phyloP scores from a whole-genome alignment of 2,329 filamentous ascomycete species.

The Nemania abortiva region DNA sequence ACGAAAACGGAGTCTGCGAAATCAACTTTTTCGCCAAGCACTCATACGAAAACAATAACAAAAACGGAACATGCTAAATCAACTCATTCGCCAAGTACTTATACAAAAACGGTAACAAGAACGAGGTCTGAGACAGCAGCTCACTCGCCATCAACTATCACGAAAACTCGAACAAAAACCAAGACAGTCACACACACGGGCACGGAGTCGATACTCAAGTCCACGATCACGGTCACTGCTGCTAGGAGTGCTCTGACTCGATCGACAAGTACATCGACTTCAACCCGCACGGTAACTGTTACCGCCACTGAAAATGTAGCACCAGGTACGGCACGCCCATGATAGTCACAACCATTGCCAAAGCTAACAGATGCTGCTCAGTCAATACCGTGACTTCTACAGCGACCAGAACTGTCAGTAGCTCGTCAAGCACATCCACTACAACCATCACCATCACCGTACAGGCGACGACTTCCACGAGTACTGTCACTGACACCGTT shows the following conservation, averaged over 20 bases:
- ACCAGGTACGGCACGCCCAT: constrained; percentile 16
- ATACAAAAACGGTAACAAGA: constrained; percentile 12
- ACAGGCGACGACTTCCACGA: not conserved
- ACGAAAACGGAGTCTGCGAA: not conserved
- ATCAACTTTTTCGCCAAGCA: not conserved
- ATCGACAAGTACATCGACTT: constrained; percentile 3
- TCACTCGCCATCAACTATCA: constrained; percentile 10
- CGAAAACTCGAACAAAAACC: constrained; percentile 12
- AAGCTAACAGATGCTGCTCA: constrained; percentile 25
- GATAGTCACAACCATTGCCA: not conserved
- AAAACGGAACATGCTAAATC: not conserved
- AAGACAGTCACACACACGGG: constrained; percentile 13
- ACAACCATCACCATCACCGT: constrained; percentile 24
- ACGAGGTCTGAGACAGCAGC: not conserved
- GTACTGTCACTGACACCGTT: constrained; percentile 3
- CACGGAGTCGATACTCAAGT: not conserved
- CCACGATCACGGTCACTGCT: constrained; percentile 16
- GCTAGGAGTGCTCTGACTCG: not conserved
- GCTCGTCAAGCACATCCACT: constrained; percentile 20
- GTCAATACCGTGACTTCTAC: constrained; percentile 26
- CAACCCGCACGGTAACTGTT: constrained; percentile 14
- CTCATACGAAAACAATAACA: not conserved
- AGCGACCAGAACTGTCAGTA: constrained; percentile 3
- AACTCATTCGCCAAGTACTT: not conserved
- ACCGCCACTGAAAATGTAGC: not conserved